A percentile compares a stretch with the other conserved stretches of the same genome.
Conservation (phyloP, 2,329 filamentous ascomycete genomes). For the Trichoderma atrobrunneum region DNA sequence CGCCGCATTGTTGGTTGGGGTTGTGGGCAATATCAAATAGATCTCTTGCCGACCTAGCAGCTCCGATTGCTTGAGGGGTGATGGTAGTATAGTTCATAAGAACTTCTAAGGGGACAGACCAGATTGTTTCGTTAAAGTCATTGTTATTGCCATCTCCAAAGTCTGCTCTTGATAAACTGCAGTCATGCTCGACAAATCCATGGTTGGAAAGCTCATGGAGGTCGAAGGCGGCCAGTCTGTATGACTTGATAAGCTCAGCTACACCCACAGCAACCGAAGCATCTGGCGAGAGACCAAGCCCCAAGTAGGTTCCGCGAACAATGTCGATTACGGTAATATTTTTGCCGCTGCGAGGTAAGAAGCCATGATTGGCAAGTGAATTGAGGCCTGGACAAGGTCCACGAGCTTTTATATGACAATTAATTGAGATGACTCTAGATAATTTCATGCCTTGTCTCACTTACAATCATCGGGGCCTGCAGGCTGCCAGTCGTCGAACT, state of each 20-base stretch:
- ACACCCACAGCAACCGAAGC: not conserved
- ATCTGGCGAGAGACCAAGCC: not conserved
- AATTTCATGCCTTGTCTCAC: not conserved
- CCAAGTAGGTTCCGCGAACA: not conserved
- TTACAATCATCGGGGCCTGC: not conserved
- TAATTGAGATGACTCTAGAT: not conserved
- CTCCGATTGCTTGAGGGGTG: not conserved
- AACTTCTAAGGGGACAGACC: not conserved
- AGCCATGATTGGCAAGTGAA: slow-evolving; percentile 12
- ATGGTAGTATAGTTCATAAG: not conserved
- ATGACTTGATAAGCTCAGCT: not conserved
- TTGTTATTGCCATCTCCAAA: not conserved
- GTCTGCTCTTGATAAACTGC: not conserved
- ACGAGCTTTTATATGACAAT: not conserved
- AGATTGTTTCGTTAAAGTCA: slow-evolving; percentile 6
- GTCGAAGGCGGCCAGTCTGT: not conserved
- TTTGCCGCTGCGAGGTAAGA: slow-evolving; percentile 9
- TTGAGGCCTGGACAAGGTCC: slow-evolving; percentile 9
- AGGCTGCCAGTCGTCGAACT: not conserved
- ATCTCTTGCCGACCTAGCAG: not conserved
- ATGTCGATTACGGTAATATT: slow-evolving; percentile 5
- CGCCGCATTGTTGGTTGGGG: slow-evolving; percentile 1
- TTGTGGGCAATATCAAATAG: slow-evolving; percentile 10
- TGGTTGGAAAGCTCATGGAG: slow-evolving; percentile 5
- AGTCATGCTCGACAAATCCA: slow-evolving; percentile 8